phyloP scores from a whole-genome alignment of 495 filamentous ascomycete genomes.

The Aspergillus olivimuriae region DNA sequence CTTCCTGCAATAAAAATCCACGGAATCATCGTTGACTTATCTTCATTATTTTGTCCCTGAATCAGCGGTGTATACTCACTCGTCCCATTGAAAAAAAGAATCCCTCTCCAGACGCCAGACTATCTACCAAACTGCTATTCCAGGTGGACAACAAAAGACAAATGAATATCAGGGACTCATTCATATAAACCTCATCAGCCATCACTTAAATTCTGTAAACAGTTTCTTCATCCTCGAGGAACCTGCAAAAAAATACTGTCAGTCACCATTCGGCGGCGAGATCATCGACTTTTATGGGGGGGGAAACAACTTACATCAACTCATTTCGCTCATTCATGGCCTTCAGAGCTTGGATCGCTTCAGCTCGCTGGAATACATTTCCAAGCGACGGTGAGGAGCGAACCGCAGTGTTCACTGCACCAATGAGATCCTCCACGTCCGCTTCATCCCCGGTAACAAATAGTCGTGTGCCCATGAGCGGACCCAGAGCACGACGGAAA shows the following conservation, averaged over 20 bases:
- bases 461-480: slow-evolving; percentile 66
- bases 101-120: not conserved
- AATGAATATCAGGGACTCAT: not conserved
- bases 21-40: not conserved
- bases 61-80: not conserved
- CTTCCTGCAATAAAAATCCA: too few species aligned
- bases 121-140: not conserved
- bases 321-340: slow-evolving; percentile 77
- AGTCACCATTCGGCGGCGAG: slow-evolving; percentile 10
- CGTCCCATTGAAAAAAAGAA: not conserved
- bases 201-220: slow-evolving; percentile 42
- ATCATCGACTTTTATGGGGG: not conserved
- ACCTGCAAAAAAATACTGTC: slow-evolving; percentile 27
- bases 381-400: slow-evolving; percentile 29
- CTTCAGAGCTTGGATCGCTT: slow-evolving; percentile 70
- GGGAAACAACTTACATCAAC: slow-evolving; percentile 70
- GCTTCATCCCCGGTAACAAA: slow-evolving; percentile 74
- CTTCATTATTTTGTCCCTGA: not conserved
- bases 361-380: slow-evolving; percentile 56
- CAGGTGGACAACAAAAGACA: not conserved
- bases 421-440: slow-evolving; percentile 65
- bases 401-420: slow-evolving; percentile 70
- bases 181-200: slow-evolving; percentile 6
- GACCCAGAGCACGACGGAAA: slow-evolving; percentile 76
- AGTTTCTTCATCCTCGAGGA: slow-evolving; percentile 45